Evolutionary conservation across 805 yeast species (phyloP).

Genomic region (Jamesozyma piceae): DNA sequence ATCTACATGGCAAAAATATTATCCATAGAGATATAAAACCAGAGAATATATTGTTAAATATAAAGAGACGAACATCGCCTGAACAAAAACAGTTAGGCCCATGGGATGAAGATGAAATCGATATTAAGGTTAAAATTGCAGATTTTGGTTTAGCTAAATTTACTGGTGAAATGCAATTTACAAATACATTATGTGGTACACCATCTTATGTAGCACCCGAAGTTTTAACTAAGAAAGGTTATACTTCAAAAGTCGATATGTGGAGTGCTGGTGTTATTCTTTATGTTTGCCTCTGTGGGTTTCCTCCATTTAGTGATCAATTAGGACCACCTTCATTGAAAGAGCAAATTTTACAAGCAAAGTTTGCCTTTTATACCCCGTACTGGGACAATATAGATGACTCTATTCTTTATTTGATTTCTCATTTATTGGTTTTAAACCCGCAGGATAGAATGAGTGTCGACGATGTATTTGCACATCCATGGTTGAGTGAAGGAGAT

Average conservation of each 20-base stretch:
- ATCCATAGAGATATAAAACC: conserved; percentile 77
- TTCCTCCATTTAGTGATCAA: conserved; percentile 79
- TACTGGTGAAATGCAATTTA: conserved; percentile 62
- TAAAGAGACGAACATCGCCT: conserved; percentile 35
- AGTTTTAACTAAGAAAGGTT: conserved; percentile 45
- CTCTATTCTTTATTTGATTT: conserved; percentile 53
- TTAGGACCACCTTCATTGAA: conserved; percentile 71
- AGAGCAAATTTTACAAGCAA: conserved; percentile 60
- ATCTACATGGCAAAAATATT: conserved; percentile 57
- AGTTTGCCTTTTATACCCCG: conserved; percentile 67
- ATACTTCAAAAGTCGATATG: conserved; percentile 64
- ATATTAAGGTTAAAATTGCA: conserved; percentile 64
- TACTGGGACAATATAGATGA: conserved; percentile 70
- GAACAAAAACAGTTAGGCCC: conserved; percentile 31
- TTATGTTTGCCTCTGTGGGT: conserved; percentile 74
- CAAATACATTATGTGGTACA: conserved; percentile 75
- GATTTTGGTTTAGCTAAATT: conserved; percentile 64
- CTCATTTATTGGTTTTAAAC: conserved; percentile 53
- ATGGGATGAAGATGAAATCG: conserved; percentile 45
- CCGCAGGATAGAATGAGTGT: conserved; percentile 71
- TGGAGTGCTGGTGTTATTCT: conserved; percentile 78
- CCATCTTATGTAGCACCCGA: conserved; percentile 87
- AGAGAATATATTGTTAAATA: conserved; percentile 52
- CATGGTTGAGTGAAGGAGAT: conserved; percentile 50
- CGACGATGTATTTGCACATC: conserved; percentile 74